Base-by-base conservation (phyloP, 202 grass and related monocot species). In the Bolboschoenoplectus hybrid region DNA sequence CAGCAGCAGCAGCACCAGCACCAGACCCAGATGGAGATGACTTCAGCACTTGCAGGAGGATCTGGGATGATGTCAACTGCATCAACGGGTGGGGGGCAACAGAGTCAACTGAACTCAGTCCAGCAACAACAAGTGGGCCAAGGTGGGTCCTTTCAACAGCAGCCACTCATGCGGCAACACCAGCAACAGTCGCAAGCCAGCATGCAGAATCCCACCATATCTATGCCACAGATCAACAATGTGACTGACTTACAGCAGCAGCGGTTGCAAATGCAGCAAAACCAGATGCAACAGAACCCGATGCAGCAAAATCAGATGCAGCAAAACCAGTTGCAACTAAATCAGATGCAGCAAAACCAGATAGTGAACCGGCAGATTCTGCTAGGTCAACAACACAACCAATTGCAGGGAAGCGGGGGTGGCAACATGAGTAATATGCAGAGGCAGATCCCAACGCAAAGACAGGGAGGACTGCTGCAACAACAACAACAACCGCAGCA, bases 281-380 rank as follows among this genome's bases (percentile, higher is more conserved):
- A 88, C 68, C 92, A 91, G 82, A 26, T 80, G 60, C 80, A 82
- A 16, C 56, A 82, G 19, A 63, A 2, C 3, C 61, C 32, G 43
- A 50, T 82, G 60, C 43, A 44, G 4, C 57, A 66, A 2, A 82
- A 4, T 2, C 57, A 47, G 19, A 20, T 68, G 45, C 60, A 84
- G 50, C 88, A 91, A 35, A 82, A 90, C 34, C 90, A 91, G 65
- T 40, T 93, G 87, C 89, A 65, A 8, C 39, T 13, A 9, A 68
- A 51, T 12, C 81, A 83, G 16, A 39, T 67, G 19, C 32, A 83
- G 13, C 45, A 69, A 35, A 69, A 56, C 66, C 92, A 95, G 66
- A 91, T 95, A 76, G 40, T 93, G 78, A 97, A 90, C 84, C 92
- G 90, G 88, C 93, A 95, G 47, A 81, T 87, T 53, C 89, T 92